phyloP scores from a whole-genome alignment of 306 rosid species.

The Cucurbita moschata region DNA sequence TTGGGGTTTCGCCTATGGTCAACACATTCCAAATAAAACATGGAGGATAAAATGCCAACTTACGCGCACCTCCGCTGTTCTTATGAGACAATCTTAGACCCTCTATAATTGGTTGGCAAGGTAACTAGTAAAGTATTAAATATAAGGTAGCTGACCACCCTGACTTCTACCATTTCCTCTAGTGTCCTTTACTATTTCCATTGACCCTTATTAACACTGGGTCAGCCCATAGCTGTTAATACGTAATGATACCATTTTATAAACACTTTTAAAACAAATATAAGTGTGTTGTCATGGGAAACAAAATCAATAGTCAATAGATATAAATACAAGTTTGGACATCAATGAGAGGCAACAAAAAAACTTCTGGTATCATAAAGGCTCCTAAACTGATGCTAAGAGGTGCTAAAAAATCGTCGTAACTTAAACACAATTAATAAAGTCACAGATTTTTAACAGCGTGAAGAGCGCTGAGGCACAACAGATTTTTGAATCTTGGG shows the following conservation, averaged over 20 bases:
- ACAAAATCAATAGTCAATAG: not conserved
- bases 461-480: not conserved
- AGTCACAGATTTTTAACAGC: not conserved
- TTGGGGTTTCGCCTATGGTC: not conserved
- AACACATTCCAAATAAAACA: not conserved
- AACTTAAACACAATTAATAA: not conserved
- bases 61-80: not conserved
- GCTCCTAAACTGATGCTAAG: not conserved
- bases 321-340: not conserved
- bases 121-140: not conserved
- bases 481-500: not conserved
- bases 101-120: not conserved
- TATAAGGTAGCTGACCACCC: not conserved
- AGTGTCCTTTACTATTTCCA: not conserved
- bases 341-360: not conserved
- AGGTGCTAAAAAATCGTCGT: not conserved
- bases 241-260: not conserved
- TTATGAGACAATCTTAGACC: not conserved
- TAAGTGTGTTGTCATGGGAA: not conserved
- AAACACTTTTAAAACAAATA: not conserved
- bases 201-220: not conserved
- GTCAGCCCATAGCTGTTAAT: not conserved
- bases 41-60: not conserved
- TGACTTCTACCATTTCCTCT: not conserved
- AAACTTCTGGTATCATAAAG: not conserved